phyloP scores from a whole-genome alignment of 768 basidiomycete genomes.

The Phylloporus sp. region DNA sequence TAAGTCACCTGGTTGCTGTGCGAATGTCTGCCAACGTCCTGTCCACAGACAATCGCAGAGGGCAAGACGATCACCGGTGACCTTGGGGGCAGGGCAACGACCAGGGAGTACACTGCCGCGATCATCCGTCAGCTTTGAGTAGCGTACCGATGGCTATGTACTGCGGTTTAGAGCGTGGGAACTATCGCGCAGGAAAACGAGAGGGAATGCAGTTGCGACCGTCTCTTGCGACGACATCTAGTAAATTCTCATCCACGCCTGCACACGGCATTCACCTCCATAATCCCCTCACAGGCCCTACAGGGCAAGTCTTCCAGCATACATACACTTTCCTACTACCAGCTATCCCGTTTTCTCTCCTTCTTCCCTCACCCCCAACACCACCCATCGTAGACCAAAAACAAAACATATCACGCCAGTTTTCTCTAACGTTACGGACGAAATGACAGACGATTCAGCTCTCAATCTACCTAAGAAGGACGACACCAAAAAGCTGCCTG shows the following conservation, averaged over 20 bases:
- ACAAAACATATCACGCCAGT: conserved; percentile 37
- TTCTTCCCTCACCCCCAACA: conserved; percentile 18
- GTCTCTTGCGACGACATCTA: conserved; percentile 40
- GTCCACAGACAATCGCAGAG: conserved; percentile 86
- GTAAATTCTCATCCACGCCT: conserved; percentile 48
- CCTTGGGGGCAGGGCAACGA: conserved; percentile 88
- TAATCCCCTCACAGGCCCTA: conserved; percentile 76
- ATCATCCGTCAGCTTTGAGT: conserved; percentile 71
- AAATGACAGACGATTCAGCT: conserved; percentile 81
- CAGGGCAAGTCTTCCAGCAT: conserved; percentile 77
- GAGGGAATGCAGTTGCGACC: conserved; percentile 1
- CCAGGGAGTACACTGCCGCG: conserved; percentile 83
- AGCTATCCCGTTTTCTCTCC: conserved; percentile 34
- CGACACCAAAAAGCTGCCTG: conserved; percentile 56
- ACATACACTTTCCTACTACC: conserved; percentile 39
- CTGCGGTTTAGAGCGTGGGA: conserved; percentile 27
- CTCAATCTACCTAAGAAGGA: conserved; percentile 56
- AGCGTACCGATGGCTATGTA: conserved; percentile 14
- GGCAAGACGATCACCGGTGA: conserved; percentile 95
- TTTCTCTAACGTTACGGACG: conserved; percentile 63
- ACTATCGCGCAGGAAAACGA: conserved; percentile 17
- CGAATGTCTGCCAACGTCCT: not conserved
- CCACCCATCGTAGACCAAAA: conserved; percentile 39
- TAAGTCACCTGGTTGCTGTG: conserved; percentile 40
- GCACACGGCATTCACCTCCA: conserved; percentile 52